Evolutionary conservation across 1,284 basidiomycete genomes (phyloP), one percentile per base, ranked within the genome.

Genomic region (Athelia sp.): DNA sequence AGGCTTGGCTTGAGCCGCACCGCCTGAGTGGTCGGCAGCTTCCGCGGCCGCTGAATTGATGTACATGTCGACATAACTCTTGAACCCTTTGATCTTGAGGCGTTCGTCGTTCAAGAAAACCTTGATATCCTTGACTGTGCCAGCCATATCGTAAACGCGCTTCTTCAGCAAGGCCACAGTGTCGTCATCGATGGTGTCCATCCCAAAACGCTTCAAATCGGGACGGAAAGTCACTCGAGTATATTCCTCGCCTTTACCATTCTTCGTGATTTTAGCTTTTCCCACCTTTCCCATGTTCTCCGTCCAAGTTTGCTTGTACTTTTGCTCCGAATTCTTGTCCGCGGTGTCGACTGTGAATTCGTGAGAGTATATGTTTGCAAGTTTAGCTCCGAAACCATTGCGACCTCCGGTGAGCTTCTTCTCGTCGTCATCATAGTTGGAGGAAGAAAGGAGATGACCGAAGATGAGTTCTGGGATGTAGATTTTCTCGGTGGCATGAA

Each of bases 381-480:
- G 80, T 70, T 99, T 98, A 47, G 97, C 97, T 64, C 97, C 97
- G 62, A 94, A 99, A 64, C 97, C 97, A 64, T 99, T 99, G 62
- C 97, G 84, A 69, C 97, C 97, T 71, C 97, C 97, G 1, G 95
- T 98, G 45, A 99, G 81, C 71, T 98, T 99, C 78, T 95, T 98
- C 73, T 99, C 95, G 67, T 95, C 91, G 62, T 99, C 97, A 65
- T 99, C 96, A 64, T 98, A 99, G 72, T 99, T 99, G 50, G 94
- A 97, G 18, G 91, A 94, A 0, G 97, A 94, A 40, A 99, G 79
- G 10, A 99, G 79, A 66, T 98, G 87, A 15, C 96, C 97, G 63
- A 99, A 99, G 62, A 99, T 98, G 55, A 99, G 81, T 62, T 99
- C 94, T 0, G 97, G 97, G 53, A 99, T 98, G 70, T 93, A 97